These are phyloP conservation scores for Saccharomycopsis schoenii DNA, from an alignment of 805 yeast species.

Conservation along the genomic window DNA sequence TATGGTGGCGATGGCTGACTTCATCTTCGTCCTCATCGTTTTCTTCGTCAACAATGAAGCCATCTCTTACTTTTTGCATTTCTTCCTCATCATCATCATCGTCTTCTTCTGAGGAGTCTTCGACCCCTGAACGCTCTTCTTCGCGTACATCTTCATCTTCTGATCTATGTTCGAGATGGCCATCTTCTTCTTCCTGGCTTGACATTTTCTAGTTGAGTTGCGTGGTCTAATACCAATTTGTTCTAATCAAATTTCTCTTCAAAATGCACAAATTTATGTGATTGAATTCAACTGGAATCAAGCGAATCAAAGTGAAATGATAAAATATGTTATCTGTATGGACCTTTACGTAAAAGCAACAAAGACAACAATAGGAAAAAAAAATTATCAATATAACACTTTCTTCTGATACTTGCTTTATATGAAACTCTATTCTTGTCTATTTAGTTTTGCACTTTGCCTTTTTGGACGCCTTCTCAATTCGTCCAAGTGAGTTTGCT, in stretches of 20 bases:
- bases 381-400: no score
- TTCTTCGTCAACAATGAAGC: slow-evolving; percentile 19
- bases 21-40: slow-evolving; percentile 20
- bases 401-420: no score
- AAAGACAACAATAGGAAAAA: no score
- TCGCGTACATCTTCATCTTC: not conserved
- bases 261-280: not conserved
- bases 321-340: no score
- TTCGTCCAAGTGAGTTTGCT: no score
- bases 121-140: slow-evolving; percentile 5
- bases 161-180: not conserved
- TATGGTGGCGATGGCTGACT: slow-evolving; percentile 22
- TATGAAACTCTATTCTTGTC: no score
- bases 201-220: not conserved
- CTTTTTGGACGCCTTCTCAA: no score
- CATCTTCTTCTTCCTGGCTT: slow-evolving; percentile 1
- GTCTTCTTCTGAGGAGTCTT: slow-evolving; percentile 18
- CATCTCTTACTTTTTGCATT: slow-evolving; percentile 14
- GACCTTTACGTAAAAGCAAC: no score
- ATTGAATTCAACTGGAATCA: no score
- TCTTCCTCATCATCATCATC: slow-evolving; percentile 20
- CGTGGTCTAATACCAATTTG: not conserved
- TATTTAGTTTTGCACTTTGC: no score
- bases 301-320: no score
- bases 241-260: not conserved